Evolutionary conservation across 176 grass and related monocot genomes (phyloP).

Genomic region (Guadua angustifolia): DNA sequence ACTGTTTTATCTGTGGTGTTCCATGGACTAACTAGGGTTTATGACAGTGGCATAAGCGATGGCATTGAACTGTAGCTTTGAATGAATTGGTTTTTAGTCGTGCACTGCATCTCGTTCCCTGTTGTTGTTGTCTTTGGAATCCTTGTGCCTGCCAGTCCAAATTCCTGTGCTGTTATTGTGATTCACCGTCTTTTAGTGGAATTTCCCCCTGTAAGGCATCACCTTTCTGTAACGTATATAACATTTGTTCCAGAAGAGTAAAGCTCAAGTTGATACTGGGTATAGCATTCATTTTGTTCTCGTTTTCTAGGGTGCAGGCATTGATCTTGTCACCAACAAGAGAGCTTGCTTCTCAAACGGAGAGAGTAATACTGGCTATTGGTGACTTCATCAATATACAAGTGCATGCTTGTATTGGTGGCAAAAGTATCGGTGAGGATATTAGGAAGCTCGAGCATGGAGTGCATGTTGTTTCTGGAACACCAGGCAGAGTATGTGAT

Average conservation of each 20-base stretch:
- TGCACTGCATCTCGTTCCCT: not conserved
- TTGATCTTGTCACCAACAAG: constrained; percentile 84
- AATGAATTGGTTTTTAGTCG: not conserved
- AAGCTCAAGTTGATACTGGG: not conserved
- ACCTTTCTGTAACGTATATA: too few species aligned
- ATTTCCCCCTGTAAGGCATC: too few species aligned
- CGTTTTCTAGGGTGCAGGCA: constrained; percentile 65
- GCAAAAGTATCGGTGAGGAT: constrained; percentile 78
- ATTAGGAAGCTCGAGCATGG: constrained; percentile 78
- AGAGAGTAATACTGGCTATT: constrained; percentile 72
- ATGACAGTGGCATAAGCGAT: not conserved
- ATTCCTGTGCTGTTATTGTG: not conserved
- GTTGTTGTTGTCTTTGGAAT: not conserved
- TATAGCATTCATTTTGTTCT: constrained; percentile 14
- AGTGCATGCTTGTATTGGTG: constrained; percentile 79
- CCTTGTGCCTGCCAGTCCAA: not conserved
- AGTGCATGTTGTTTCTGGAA: constrained; percentile 80
- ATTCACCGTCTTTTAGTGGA: not conserved
- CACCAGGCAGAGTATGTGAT: constrained; percentile 77
- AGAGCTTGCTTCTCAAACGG: constrained; percentile 82
- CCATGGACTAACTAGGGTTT: not conserved
- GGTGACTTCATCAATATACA: constrained; percentile 71
- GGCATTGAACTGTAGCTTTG: not conserved
- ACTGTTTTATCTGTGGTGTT: not conserved
- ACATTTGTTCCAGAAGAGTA: too few species aligned